Conservation (phyloP, 2,329 filamentous ascomycete species). For the Hymenoscyphus fructigenus region DNA sequence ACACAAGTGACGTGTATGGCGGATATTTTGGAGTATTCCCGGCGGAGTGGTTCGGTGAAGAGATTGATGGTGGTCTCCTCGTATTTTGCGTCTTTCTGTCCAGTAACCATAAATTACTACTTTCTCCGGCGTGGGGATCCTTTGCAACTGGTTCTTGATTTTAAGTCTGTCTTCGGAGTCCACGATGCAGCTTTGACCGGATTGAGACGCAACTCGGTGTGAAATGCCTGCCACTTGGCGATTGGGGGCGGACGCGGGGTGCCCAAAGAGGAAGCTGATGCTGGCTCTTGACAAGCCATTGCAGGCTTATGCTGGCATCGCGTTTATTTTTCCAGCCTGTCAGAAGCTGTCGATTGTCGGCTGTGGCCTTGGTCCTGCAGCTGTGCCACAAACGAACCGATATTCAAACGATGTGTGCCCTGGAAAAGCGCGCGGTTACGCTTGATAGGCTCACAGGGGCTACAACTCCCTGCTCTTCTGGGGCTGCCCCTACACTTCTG, state of each 20-base stretch:
- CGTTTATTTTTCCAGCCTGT: constrained; percentile 11
- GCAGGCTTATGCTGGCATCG: background rate
- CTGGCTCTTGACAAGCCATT: background rate
- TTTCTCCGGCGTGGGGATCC: background rate
- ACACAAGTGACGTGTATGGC: background rate
- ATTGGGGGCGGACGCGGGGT: background rate
- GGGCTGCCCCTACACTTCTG: background rate
- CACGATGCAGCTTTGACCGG: background rate
- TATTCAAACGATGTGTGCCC: constrained; percentile 8
- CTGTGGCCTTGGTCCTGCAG: constrained; percentile 1
- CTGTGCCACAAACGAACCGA: constrained; percentile 21
- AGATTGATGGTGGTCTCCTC: background rate
- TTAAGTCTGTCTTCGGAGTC: background rate
- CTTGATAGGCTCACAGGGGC: constrained; percentile 7
- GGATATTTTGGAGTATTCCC: background rate
- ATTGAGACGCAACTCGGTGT: background rate
- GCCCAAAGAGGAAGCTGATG: background rate
- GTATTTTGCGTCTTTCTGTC: background rate
- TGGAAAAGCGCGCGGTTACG: constrained; percentile 20
- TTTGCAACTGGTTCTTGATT: background rate
- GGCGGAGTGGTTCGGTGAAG: background rate
- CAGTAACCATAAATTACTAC: background rate
- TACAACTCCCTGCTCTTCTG: background rate
- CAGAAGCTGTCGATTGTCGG: constrained; percentile 2
- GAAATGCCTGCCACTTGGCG: background rate